Evolutionary conservation across 2,329 filamentous ascomycete species (phyloP).

Genomic region (Trichoderma cornu-damae): DNA sequence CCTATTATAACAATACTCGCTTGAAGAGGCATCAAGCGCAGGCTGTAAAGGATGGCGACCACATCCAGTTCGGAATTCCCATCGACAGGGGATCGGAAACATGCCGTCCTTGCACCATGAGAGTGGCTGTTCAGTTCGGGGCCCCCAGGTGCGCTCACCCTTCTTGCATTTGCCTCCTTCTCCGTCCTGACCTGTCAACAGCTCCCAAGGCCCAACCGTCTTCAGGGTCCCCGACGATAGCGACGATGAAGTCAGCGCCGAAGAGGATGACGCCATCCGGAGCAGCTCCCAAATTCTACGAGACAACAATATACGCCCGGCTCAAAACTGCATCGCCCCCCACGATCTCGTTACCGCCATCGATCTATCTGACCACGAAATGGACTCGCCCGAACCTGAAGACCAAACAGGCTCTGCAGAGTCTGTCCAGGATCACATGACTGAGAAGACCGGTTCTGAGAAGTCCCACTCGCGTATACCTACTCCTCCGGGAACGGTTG

Average conservation of each 20-base stretch:
- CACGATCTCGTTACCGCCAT: conserved; percentile 12
- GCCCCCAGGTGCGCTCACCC: conserved; percentile 21
- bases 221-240: conserved; percentile 43
- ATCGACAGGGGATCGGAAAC: conserved; percentile 33
- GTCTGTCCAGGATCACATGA: neutral
- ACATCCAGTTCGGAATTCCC: conserved; percentile 33
- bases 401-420: neutral
- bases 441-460: neutral
- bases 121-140: conserved; percentile 31
- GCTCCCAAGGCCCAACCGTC: conserved; percentile 28
- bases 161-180: neutral
- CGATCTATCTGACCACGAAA: conserved; percentile 25
- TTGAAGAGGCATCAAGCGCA: conserved; percentile 22
- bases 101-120: conserved; percentile 38
- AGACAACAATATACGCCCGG: conserved; percentile 29
- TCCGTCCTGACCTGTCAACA: conserved; percentile 23
- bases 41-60: conserved; percentile 29
- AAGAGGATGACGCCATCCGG: conserved; percentile 26
- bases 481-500: conserved; percentile 5
- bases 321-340: conserved; percentile 9
- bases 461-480: neutral
- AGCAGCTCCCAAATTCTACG: conserved; percentile 27
- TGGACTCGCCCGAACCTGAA: neutral
- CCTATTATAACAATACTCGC: conserved; percentile 38
- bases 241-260: conserved; percentile 29